These are phyloP conservation scores for Talaromyces liani DNA, from an alignment of 495 filamentous ascomycete genomes.

Conservation along the genomic window DNA sequence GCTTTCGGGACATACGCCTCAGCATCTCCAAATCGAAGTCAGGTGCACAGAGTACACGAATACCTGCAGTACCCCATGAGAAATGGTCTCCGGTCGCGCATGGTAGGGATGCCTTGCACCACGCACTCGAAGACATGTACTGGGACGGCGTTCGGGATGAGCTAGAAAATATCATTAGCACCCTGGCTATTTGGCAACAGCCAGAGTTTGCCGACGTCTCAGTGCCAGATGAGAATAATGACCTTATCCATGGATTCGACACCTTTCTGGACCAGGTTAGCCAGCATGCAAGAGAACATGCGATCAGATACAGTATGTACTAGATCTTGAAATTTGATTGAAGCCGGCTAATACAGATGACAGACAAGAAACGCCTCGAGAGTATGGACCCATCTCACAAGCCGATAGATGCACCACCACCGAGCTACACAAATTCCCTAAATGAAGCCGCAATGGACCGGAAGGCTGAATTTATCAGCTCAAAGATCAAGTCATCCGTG, in stretches of 20 bases:
- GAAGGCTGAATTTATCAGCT: background rate
- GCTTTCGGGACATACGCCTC: background rate
- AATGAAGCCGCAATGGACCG: background rate
- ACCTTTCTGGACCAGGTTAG: conserved; percentile 23
- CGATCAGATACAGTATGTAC: background rate
- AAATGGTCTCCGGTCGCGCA: background rate
- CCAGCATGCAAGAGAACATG: conserved; percentile 15
- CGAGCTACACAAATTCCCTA: background rate
- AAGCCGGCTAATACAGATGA: background rate
- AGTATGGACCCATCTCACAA: background rate
- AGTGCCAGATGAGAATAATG: conserved; percentile 12
- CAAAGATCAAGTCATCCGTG: background rate
- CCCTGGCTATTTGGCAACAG: conserved; percentile 19
- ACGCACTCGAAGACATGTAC: conserved; percentile 20
- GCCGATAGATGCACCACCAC: background rate
- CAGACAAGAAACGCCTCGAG: background rate
- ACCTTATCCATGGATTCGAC: conserved; percentile 24
- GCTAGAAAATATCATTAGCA: conserved; percentile 11
- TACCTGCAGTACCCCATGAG: background rate
- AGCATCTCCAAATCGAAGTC: background rate
- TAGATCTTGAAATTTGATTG: background rate
- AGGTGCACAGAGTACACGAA: background rate
- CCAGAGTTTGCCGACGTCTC: conserved; percentile 11
- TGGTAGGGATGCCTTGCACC: conserved; percentile 12
- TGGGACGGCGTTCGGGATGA: conserved; percentile 21